Conservation (phyloP, 371 early-diverging fungal genomes). For the Mitosporidium daphniae region DNA sequence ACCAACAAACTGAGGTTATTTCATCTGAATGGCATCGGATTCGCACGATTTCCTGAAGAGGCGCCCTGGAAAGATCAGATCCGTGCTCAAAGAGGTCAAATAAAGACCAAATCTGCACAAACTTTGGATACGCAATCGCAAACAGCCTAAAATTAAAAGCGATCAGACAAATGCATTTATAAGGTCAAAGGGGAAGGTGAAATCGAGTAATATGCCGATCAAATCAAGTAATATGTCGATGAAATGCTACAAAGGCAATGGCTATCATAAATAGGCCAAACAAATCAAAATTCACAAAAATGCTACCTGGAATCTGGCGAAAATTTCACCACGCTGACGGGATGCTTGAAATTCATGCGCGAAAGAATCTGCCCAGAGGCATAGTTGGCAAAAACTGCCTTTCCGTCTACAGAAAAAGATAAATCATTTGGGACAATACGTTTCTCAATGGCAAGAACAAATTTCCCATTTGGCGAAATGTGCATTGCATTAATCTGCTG, state of each 20-base stretch:
- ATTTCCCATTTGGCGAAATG: constrained; percentile 40
- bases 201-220: too few species aligned
- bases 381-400: constrained; percentile 41
- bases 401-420: constrained; percentile 20
- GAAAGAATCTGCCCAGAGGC: constrained; percentile 34
- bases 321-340: constrained; percentile 33
- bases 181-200: too few species aligned
- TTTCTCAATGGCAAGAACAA: constrained; percentile 57
- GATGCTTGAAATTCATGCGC: constrained; percentile 41
- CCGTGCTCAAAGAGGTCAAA: too few species aligned
- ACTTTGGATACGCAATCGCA: constrained; percentile 41
- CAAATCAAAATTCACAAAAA: background rate
- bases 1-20: constrained; percentile 39
- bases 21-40: constrained; percentile 70
- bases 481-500: constrained; percentile 49
- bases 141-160: constrained; percentile 16
- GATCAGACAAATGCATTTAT: too few species aligned
- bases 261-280: too few species aligned
- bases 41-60: too few species aligned
- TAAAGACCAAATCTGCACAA: constrained; percentile 63
- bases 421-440: constrained; percentile 9
- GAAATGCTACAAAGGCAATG: too few species aligned
- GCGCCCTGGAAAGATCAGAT: too few species aligned
- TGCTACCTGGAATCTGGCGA: constrained; percentile 8
- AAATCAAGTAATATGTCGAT: too few species aligned